Percentiles rank a stretch among this genome's conserved stretches.
Conservation (phyloP, 2,329 filamentous ascomycete genomes). For the Ascochyta rabiei region DNA sequence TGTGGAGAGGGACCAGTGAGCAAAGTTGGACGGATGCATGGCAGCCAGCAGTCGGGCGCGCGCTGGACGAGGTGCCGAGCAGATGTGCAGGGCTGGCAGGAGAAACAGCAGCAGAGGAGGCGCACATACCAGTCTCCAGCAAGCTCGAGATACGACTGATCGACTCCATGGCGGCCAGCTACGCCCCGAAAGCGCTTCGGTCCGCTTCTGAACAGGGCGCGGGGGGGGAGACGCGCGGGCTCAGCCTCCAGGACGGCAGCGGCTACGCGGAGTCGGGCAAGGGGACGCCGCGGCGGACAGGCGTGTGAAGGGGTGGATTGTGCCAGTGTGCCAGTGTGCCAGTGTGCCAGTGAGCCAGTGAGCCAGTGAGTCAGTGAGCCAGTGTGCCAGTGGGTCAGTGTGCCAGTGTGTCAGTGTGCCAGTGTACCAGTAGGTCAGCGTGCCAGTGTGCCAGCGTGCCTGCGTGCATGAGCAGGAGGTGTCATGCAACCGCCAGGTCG, state of each 20-base stretch:
- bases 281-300: constrained; percentile 19
- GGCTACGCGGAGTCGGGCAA: constrained; percentile 37
- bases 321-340: constrained; percentile 14
- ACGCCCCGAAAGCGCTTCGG: constrained; percentile 21
- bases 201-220: constrained; percentile 16
- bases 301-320: constrained; percentile 30
- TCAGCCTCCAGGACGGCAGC: constrained; percentile 19
- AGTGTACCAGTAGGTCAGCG: too few species aligned
- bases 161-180: constrained; percentile 76
- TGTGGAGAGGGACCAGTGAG: constrained; percentile 56
- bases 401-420: constrained; percentile 13
- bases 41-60: constrained; percentile 18
- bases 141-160: constrained; percentile 92
- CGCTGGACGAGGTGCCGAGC: neutral
- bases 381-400: constrained; percentile 7
- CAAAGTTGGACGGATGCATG: constrained; percentile 48
- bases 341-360: constrained; percentile 28
- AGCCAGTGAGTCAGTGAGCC: constrained; percentile 17
- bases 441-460: too few species aligned
- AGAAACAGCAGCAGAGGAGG: neutral
- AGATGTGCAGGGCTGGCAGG: constrained; percentile 2
- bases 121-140: constrained; percentile 81
- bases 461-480: constrained; percentile 21
- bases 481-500: constrained; percentile 15
- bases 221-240: neutral